Evolutionary conservation across 129 eudicot species (phyloP).

Genomic region (Arctium lappa): DNA sequence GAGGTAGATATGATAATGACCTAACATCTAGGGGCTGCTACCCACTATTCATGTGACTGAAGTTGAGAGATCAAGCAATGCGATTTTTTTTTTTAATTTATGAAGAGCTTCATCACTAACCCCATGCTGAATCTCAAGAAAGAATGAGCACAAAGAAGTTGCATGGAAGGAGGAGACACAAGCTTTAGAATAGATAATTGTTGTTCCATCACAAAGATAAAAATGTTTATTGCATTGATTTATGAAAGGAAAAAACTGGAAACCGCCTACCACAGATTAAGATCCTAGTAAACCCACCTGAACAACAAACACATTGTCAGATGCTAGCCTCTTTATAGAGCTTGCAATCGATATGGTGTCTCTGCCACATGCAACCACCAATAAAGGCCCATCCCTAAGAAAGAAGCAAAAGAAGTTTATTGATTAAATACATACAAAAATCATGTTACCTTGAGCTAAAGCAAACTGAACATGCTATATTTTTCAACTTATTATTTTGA

Average conservation of each 20-base stretch:
- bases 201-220: not conserved
- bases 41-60: too few relatives aligned
- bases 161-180: too few relatives aligned
- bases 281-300: constrained; percentile 59
- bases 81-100: too few relatives aligned
- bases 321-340: constrained; percentile 80
- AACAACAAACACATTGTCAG: constrained; percentile 89
- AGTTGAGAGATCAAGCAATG: too few relatives aligned
- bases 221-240: not conserved
- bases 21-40: too few relatives aligned
- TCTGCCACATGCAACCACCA: constrained; percentile 97
- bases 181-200: not conserved
- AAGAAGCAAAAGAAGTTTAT: constrained; percentile 9
- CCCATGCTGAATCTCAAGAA: too few relatives aligned
- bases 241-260: not conserved
- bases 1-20: too few relatives aligned
- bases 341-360: constrained; percentile 92
- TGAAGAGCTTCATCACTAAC: too few relatives aligned
- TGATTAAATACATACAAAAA: constrained; percentile 1
- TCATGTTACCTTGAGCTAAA: constrained; percentile 12
- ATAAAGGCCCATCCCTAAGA: constrained; percentile 84
- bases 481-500: not conserved
- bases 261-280: constrained; percentile 10
- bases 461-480: not conserved
- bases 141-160: too few relatives aligned